Base-by-base conservation (phyloP, 2,329 filamentous ascomycete genomes). In the Volutella citrinella region DNA sequence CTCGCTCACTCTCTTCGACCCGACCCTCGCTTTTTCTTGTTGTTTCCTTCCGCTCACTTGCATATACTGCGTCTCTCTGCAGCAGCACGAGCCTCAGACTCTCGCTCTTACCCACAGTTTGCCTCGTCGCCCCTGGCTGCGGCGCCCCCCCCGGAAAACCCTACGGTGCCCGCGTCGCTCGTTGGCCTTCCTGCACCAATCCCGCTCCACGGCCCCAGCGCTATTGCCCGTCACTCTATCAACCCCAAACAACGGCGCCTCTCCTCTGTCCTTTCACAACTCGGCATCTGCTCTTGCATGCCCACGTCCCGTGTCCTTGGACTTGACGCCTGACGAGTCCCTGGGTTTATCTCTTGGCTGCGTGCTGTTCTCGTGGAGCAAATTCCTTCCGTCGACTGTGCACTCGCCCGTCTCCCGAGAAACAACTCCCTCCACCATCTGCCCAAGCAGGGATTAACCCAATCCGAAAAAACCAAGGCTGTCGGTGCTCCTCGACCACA, bases 391-490 rank as follows among this genome's bases (percentile, higher is more conserved):
- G n/a, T n/a, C n/a, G 39, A 38, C 45, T 43, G 36, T 42, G 41
- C 31, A 48, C 30, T 40, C 32, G 12, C 19, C 28, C 40, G 48
- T 53, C 46, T 50, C 46, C 50, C 38, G 34, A 53, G 50, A 49
- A 46, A 53, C 50, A 40, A 46, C 32, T 34, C 37, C 38, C 38
- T 41, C 34, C 30, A 22, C 37, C 34, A 34, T 32, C 40, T 34
- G 27, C 22, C 19, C 30, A 30, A 42, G 36, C 50, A 53, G 50
- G 50, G 50, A 50, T 53, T 38, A 48, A 43, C 50, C 48, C 38
- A 38, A 42, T 40, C 36, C 36, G 41, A 41, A 48, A 27, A 35
- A n/a, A n/a, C n/a, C 44, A 50, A 52, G 46, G 37, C 38, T 36
- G 32, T 35, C 32, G 36, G 26, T 36, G 41, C 40, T 43, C 46